Percentiles rank a stretch among this genome's conserved stretches.
Conservation (phyloP, 1,139 yeast species). For the Lodderomyces parapsilosis region DNA sequence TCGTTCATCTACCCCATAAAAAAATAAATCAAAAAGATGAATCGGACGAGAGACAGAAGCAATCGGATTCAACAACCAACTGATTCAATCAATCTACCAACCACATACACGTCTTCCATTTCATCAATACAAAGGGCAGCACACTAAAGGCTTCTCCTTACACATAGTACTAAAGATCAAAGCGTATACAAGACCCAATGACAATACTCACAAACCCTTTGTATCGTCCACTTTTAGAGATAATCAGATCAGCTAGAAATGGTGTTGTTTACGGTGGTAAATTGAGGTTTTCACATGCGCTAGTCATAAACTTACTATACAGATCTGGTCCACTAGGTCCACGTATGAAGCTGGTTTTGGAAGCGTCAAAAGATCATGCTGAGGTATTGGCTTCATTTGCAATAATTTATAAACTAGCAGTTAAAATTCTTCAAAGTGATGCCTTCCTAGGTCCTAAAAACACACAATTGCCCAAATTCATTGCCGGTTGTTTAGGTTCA, state of each 20-base stretch:
- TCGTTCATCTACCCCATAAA: conserved; percentile 3
- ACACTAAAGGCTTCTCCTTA: not conserved
- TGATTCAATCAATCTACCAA: too few species aligned
- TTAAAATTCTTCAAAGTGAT: conserved; percentile 33
- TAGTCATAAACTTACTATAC: conserved; percentile 61
- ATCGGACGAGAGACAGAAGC: not conserved
- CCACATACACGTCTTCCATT: too few species aligned
- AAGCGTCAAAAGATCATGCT: conserved; percentile 67
- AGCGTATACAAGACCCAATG: too few species aligned
- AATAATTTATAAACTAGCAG: conserved; percentile 50
- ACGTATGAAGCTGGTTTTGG: conserved; percentile 48
- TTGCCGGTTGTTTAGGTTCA: conserved; percentile 67
- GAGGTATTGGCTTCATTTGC: conserved; percentile 67
- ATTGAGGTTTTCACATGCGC: conserved; percentile 70
- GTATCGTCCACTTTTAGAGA: conserved; percentile 41
- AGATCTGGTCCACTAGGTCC: conserved; percentile 49
- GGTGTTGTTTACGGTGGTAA: conserved; percentile 74
- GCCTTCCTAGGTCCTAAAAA: conserved; percentile 34
- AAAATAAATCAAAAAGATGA: not conserved
- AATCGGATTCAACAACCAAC: not conserved
- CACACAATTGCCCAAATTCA: conserved; percentile 40
- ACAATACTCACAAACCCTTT: conserved; percentile 26
- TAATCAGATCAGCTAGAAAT: conserved; percentile 41
- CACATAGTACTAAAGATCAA: not conserved
- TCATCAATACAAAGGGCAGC: too few species aligned